A percentile compares a stretch with the other conserved stretches of the same genome.
phyloP scores from a whole-genome alignment of 2,329 filamentous ascomycete species.

The Talaromyces rugulosus region DNA sequence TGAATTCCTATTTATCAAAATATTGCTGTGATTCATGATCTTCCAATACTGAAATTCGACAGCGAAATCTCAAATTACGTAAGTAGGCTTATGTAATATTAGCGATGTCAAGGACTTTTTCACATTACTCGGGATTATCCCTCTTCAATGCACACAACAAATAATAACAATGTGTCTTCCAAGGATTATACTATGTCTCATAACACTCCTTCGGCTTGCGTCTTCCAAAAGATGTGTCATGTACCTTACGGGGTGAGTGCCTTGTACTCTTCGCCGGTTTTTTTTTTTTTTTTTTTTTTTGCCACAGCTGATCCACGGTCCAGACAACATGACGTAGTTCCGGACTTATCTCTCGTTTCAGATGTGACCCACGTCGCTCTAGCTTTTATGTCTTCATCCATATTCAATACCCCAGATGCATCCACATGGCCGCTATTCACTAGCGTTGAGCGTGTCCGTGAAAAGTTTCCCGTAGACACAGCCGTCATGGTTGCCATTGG shows the following conservation, averaged over 20 bases:
- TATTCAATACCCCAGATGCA: constrained; percentile 46
- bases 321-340: constrained; percentile 29
- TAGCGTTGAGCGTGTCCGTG: constrained; percentile 45
- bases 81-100: too few relatives aligned
- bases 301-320: background rate
- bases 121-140: background rate
- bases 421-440: constrained; percentile 52
- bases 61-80: too few relatives aligned
- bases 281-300: background rate
- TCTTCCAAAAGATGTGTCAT: background rate
- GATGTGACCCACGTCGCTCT: constrained; percentile 56
- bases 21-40: too few relatives aligned
- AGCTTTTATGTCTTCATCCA: constrained; percentile 54
- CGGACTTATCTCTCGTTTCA: constrained; percentile 27
- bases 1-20: too few relatives aligned
- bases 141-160: background rate
- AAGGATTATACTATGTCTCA: background rate
- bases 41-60: too few relatives aligned
- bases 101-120: background rate
- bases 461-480: constrained; percentile 46
- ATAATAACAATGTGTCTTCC: background rate
- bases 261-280: background rate
- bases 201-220: background rate
- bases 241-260: background rate
- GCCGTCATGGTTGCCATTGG: constrained; percentile 65